Base-by-base conservation (phyloP, 1,284 basidiomycete genomes). In the Coniferiporia sulphurascens region DNA sequence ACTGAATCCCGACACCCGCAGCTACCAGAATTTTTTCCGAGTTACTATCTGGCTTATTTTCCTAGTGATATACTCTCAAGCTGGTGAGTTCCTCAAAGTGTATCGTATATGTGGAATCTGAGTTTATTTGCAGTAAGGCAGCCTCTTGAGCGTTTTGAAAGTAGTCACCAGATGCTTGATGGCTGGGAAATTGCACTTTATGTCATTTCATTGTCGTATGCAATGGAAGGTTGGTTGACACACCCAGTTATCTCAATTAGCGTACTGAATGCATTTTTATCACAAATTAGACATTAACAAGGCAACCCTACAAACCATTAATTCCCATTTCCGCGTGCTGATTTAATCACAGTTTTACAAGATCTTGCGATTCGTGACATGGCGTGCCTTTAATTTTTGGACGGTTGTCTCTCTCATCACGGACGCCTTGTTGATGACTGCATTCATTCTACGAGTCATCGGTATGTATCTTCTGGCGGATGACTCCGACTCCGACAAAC, bases 31-130 rank as follows among this genome's bases (percentile, higher is more conserved):
- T 63, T 78, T 83, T 48, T 84, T 91, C 67, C 81, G 88, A 19
- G 84, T 95, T 61, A 52, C 78, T 1, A 78, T 95, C 19, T 96
- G 94, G 95, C 69, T 93, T 48, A 74, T 93, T 65, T 95, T 95
- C 75, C 79, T 97, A 15, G 78, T 84, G 46, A 84, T 86, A 9
- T 98, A 96, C 70, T 94, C 91, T 2, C 89, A 90, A 76, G 89
- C 92, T 55, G 91, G 82, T 89, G 64, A 56, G 80, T 51, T 57
- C 67, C 62, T 32, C 58, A 46, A 51, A 45, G 35, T 17, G 43
- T 48, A 12, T 13, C 27, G 21, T 1, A 44, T 12, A 43, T 27
- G 27, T 3, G 36, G 45, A 21, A 21, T 35, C 43, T 17, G 15
- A 17, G 41, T 8, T 32, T 21, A 13, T 17, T 49, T 3, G 9